Percentiles rank a stretch among this genome's conserved stretches.
These are phyloP conservation scores for Aspergillus funiculosus DNA, from an alignment of 495 filamentous ascomycete species.

Conservation along the genomic window DNA sequence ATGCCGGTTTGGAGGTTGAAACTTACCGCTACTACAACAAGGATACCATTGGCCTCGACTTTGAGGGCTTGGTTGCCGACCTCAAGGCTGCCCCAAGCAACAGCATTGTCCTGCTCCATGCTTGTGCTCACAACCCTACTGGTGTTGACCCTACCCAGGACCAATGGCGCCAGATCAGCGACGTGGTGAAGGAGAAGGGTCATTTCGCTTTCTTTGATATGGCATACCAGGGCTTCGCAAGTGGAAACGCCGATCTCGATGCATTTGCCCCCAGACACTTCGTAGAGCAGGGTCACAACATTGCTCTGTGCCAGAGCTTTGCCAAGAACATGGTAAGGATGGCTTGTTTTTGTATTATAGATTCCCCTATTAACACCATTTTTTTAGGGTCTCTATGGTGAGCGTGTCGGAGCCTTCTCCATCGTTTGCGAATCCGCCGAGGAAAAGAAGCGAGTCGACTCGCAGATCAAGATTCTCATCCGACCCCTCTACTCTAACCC, in stretches of 20 bases:
- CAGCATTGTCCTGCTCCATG: constrained; percentile 88
- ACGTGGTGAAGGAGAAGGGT: constrained; percentile 79
- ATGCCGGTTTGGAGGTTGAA: constrained; percentile 81
- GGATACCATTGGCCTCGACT: constrained; percentile 95
- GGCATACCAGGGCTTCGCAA: constrained; percentile 98
- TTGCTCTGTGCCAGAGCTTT: constrained; percentile 88
- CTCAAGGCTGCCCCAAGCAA: constrained; percentile 82
- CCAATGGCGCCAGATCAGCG: constrained; percentile 91
- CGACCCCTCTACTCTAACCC: constrained; percentile 98
- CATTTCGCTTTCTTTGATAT: constrained; percentile 99
- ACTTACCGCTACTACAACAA: constrained; percentile 99
- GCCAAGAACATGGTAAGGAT: constrained; percentile 93
- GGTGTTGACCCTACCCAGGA: constrained; percentile 89
- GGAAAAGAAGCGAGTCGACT: constrained; percentile 95
- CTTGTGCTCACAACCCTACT: constrained; percentile 98
- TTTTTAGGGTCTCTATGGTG: constrained; percentile 89
- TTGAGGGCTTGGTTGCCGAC: constrained; percentile 86
- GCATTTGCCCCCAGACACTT: constrained; percentile 92
- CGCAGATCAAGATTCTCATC: constrained; percentile 96
- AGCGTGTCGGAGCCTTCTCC: constrained; percentile 96
- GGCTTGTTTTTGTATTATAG: background rate
- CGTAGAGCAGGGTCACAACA: constrained; percentile 83
- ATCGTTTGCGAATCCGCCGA: constrained; percentile 76
- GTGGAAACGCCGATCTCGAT: constrained; percentile 83
- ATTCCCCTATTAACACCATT: background rate